Percentiles rank a stretch among this genome's conserved stretches.
These are phyloP conservation scores for Luzula sylvatica DNA, from an alignment of 176 grass and related monocot species.

Conservation along the genomic window DNA sequence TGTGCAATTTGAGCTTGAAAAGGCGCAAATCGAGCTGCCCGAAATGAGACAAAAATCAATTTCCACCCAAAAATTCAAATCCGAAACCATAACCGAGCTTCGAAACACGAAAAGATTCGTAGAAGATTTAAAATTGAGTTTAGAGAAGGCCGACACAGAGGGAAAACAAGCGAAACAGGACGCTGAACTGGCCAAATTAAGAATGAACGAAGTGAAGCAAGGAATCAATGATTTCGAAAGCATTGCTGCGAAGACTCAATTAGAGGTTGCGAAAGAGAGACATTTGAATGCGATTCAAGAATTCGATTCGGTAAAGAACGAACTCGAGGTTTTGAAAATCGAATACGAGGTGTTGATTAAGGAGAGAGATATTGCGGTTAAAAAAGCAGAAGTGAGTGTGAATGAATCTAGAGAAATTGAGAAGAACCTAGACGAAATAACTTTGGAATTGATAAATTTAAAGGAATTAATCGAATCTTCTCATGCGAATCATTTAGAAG, in stretches of 20 bases:
- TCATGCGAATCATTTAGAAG: slow-evolving; percentile 46
- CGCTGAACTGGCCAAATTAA: slow-evolving; percentile 42
- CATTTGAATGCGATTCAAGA: slow-evolving; percentile 33
- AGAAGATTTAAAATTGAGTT: slow-evolving; percentile 53
- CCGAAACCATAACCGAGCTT: slow-evolving; percentile 29
- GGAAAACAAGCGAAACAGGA: slow-evolving; percentile 58
- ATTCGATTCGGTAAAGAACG: slow-evolving; percentile 46
- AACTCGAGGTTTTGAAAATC: slow-evolving; percentile 43
- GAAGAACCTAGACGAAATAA: slow-evolving; percentile 45
- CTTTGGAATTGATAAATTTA: slow-evolving; percentile 34
- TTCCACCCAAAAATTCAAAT: slow-evolving; percentile 37
- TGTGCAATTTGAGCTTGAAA: slow-evolving; percentile 48
- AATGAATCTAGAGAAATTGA: slow-evolving; percentile 39
- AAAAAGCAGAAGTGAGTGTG: slow-evolving; percentile 32
- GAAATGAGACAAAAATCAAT: slow-evolving; percentile 35
- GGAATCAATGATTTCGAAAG: slow-evolving; percentile 40
- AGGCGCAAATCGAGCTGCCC: slow-evolving; percentile 28
- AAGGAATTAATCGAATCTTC: slow-evolving; percentile 51
- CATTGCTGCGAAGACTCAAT: slow-evolving; percentile 44
- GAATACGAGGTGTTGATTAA: slow-evolving; percentile 40
- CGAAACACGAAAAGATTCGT: slow-evolving; percentile 27
- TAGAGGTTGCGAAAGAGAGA: slow-evolving; percentile 45
- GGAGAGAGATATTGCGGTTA: slow-evolving; percentile 31
- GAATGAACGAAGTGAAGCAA: slow-evolving; percentile 51
- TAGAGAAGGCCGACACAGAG: slow-evolving; percentile 51